Evolutionary conservation across 2,329 filamentous ascomycete species (phyloP).

Genomic region (Clarireedia sp.): DNA sequence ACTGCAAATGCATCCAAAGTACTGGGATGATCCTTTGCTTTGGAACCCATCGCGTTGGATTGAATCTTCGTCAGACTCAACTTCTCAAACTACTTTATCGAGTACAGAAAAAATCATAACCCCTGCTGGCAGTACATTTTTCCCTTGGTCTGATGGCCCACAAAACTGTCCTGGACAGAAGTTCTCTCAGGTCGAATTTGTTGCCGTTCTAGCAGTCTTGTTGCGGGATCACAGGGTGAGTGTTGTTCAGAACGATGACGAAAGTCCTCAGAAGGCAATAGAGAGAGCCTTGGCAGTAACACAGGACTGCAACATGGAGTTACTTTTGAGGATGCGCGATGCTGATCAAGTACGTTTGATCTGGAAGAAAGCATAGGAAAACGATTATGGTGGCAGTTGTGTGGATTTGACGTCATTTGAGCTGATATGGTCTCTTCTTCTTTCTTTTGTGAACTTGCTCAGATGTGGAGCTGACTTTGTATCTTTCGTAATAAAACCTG

Average conservation of each 20-base stretch:
- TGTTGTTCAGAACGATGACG: not conserved
- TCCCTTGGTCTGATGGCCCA: conserved; percentile 30
- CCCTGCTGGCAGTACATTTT: conserved; percentile 16
- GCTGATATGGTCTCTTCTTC: no score
- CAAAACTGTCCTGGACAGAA: conserved; percentile 32
- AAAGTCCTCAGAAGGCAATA: not conserved
- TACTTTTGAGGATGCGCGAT: no score
- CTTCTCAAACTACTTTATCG: not conserved
- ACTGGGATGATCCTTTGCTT: not conserved
- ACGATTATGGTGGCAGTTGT: no score
- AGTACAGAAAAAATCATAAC: not conserved
- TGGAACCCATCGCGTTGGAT: not conserved
- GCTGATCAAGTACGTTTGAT: no score
- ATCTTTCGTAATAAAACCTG: no score
- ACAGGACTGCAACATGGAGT: no score
- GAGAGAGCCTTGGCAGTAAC: no score
- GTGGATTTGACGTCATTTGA: no score
- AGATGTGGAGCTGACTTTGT: no score
- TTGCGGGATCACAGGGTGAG: not conserved
- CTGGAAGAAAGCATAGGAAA: no score
- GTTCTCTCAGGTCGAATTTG: conserved; percentile 23
- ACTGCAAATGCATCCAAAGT: not conserved
- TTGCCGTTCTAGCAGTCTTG: not conserved
- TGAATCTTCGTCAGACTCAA: not conserved
- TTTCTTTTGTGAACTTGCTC: no score